Base-by-base conservation (phyloP, 805 yeast genomes). In the Ogataea minuta region DNA sequence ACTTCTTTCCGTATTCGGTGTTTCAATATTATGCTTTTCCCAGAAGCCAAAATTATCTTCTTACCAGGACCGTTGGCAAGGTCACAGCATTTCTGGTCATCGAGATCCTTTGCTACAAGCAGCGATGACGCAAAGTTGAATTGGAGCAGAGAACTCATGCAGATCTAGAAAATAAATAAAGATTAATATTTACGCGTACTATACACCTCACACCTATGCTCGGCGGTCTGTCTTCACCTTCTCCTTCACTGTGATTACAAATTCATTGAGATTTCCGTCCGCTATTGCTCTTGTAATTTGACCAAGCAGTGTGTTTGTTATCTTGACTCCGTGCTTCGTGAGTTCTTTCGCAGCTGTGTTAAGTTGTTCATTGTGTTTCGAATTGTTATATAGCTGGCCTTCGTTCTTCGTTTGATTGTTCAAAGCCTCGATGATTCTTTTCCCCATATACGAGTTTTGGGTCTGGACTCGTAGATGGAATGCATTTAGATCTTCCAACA, bases 231-330 rank as follows among this genome's bases (percentile, higher is more conserved):
- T 43, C 20, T 49, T 41, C 5, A 33, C 35, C 35, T 50, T 53
- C 36, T 60, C 61, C 29, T 54, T 61, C 17, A 60, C 27, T 10
- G 49, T 54, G 12, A 62, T 51, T 14, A 59, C 17, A 39, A 42
- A 54, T 39, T 62, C 64, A 39, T 59, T 50, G 15, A 61, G 23
- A 11, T 40, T 45, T 2, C 65, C 64, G 7, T 47, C 35, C 15
- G 33, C 43, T 9, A 56, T 38, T 4, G 65, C 63, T 3, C 28
- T 24, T 14, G 41, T 49, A 6, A 61, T 23, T n/a, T 48, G 43
- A 5, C 36, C 41, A 12, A 60, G 29, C 6, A 50, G 24, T 6
- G 45, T 20, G 24, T 54, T 50, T 10, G 37, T 53, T 12, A 59
- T 49, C 23, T 45, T 44, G 13, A 60, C 41, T 2, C 57, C 61